These are phyloP conservation scores for Dactylella cylindrospora DNA, from an alignment of 2,329 filamentous ascomycete species.

Conservation along the genomic window DNA sequence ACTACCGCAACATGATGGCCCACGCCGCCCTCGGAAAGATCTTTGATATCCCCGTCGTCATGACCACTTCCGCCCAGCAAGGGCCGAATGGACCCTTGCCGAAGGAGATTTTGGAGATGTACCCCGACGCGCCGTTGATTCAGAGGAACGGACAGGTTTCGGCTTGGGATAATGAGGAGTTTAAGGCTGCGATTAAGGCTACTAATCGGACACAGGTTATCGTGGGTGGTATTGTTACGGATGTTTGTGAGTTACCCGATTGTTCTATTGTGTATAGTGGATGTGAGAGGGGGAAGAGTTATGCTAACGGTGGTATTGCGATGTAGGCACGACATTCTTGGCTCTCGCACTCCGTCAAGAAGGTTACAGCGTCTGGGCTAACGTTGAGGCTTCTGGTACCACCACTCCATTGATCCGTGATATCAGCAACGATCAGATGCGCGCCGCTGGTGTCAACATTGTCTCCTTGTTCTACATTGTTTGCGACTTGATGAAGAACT, in stretches of 20 bases:
- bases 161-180: constrained; percentile 73
- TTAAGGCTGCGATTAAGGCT: constrained; percentile 65
- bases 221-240: constrained; percentile 70
- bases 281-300: not conserved
- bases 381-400: constrained; percentile 71
- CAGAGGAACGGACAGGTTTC: constrained; percentile 71
- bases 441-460: constrained; percentile 65
- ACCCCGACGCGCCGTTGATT: constrained; percentile 67
- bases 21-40: constrained; percentile 67
- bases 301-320: constrained; percentile 10
- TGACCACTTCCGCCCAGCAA: constrained; percentile 69
- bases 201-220: constrained; percentile 70
- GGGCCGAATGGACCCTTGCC: constrained; percentile 72
- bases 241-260: constrained; percentile 60
- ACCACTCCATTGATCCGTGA: constrained; percentile 63
- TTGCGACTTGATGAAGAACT: constrained; percentile 71
- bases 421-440: constrained; percentile 68
- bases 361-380: constrained; percentile 73
- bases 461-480: constrained; percentile 65
- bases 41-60: constrained; percentile 68
- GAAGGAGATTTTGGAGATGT: constrained; percentile 68
- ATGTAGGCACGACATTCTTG: constrained; percentile 66
- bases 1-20: constrained; percentile 67
- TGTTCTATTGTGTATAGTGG: not conserved
- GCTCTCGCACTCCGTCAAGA: constrained; percentile 70